Conservation (phyloP, 192 early-diverging fungal genomes). For the Backusella psychrophila region DNA sequence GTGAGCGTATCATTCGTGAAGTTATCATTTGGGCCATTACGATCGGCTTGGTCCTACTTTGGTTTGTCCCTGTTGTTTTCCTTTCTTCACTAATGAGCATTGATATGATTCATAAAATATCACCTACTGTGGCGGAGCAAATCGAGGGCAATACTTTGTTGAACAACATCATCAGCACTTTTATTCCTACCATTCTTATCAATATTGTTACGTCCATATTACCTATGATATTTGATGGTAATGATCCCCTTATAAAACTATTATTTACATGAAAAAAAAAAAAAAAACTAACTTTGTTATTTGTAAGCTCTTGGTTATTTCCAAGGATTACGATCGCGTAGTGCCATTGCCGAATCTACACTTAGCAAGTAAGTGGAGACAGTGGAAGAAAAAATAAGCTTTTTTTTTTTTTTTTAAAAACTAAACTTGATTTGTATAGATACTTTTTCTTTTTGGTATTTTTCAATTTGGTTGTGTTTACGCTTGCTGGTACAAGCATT, state of each 20-base stretch:
- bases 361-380: no score
- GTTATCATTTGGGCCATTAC: constrained; percentile 52
- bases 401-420: neutral
- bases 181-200: constrained; percentile 67
- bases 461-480: constrained; percentile 74
- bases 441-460: constrained; percentile 74
- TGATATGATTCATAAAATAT: constrained; percentile 48
- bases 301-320: constrained; percentile 23
- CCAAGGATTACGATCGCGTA: constrained; percentile 32
- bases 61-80: constrained; percentile 63
- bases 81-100: constrained; percentile 66
- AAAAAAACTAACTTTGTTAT: neutral
- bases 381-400: no score
- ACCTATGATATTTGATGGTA: constrained; percentile 63
- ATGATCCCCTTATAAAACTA: neutral
- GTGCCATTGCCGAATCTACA: constrained; percentile 31
- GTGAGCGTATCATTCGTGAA: constrained; percentile 48
- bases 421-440: neutral
- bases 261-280: neutral
- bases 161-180: constrained; percentile 57
- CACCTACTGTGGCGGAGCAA: constrained; percentile 48
- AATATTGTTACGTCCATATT: constrained; percentile 63
- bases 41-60: constrained; percentile 65
- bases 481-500: constrained; percentile 58
- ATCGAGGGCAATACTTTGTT: constrained; percentile 44